A percentile compares a stretch with the other conserved stretches of the same genome.
These are phyloP conservation scores for Globisporangium paroecandrum DNA, from an alignment of 352 stramenopile species.

Conservation along the genomic window DNA sequence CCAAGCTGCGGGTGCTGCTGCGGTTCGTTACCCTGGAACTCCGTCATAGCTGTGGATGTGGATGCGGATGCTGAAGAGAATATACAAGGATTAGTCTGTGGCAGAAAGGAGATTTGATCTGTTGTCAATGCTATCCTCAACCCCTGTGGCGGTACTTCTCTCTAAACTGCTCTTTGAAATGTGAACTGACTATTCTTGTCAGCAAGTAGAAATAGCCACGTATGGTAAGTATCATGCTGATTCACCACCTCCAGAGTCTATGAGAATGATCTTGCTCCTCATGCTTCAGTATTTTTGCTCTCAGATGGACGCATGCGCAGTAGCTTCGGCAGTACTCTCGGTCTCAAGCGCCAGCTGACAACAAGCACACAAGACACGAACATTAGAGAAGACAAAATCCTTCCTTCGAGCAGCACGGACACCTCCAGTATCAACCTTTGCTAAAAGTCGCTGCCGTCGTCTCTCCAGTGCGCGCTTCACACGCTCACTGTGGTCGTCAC, in stretches of 20 bases:
- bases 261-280: background rate
- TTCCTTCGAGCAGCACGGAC: background rate
- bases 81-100: background rate
- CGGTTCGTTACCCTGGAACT: background rate
- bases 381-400: background rate
- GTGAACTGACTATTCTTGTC: constrained; percentile 2
- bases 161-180: background rate
- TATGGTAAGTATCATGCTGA: too few relatives aligned
- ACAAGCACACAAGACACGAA: background rate
- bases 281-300: background rate
- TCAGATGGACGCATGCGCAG: constrained; percentile 6
- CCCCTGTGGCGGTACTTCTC: background rate
- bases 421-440: constrained; percentile 26
- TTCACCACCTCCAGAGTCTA: too few relatives aligned
- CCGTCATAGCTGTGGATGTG: constrained; percentile 8
- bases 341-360: constrained; percentile 17
- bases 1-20: background rate
- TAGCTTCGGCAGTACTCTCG: constrained; percentile 2
- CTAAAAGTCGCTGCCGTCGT: constrained; percentile 40
- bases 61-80: background rate
- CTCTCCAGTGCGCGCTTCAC: constrained; percentile 44
- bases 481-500: constrained; percentile 27
- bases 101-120: background rate
- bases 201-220: background rate
- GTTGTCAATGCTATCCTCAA: background rate